Conservation (phyloP, 1,284 basidiomycete genomes). For the Ustilago cynodontis region DNA sequence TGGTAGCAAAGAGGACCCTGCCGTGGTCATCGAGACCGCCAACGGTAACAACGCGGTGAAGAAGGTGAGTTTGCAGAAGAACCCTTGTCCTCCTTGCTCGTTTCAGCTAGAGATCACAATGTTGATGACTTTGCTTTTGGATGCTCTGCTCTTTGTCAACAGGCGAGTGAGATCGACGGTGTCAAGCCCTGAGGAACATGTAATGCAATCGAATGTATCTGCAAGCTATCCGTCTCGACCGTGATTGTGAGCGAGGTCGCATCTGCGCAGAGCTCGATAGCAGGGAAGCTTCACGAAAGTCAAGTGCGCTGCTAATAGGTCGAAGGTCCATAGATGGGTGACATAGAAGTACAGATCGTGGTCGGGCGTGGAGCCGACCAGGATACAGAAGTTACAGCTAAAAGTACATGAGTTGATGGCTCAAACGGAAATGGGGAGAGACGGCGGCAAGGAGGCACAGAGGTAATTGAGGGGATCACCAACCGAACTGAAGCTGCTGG, state of each 20-base stretch:
- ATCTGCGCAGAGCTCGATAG: neutral
- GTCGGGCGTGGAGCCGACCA: neutral
- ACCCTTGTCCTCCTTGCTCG: neutral
- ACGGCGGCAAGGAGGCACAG: neutral
- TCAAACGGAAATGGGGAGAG: too few species aligned
- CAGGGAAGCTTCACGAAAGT: neutral
- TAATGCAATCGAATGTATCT: neutral
- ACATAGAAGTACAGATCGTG: neutral
- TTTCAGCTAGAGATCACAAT: neutral
- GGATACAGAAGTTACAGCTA: slow-evolving; percentile 1
- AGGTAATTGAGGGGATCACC: slow-evolving; percentile 28
- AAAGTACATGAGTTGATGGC: slow-evolving; percentile 18
- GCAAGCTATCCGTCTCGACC: neutral
- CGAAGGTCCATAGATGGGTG: neutral
- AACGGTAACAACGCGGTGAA: slow-evolving; percentile 56
- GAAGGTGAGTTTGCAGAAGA: slow-evolving; percentile 38
- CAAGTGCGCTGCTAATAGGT: neutral
- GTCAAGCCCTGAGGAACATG: slow-evolving; percentile 45
- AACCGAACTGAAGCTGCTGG: slow-evolving; percentile 66
- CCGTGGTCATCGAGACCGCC: slow-evolving; percentile 49
- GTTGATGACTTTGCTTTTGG: neutral
- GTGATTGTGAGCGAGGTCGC: neutral
- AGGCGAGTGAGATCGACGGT: slow-evolving; percentile 56
- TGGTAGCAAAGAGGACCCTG: slow-evolving; percentile 51
- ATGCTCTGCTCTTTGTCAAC: neutral